Conservation (phyloP, 441 rosid species). For the Jatropha podagrica region DNA sequence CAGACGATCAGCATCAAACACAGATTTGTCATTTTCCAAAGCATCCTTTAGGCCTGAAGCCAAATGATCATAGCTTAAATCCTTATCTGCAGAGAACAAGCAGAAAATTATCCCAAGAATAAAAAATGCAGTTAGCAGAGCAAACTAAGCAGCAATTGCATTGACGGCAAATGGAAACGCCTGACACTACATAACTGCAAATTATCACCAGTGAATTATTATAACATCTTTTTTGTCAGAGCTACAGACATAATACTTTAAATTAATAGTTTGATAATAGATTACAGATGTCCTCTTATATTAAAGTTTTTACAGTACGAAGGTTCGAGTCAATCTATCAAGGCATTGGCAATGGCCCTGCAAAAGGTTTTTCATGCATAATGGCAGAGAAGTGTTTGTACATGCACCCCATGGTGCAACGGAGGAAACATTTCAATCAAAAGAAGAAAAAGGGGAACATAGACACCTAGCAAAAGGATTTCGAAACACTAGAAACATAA, state of each 20-base stretch:
- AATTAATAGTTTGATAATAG: background rate
- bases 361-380: no score
- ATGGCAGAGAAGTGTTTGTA: no score
- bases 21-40: constrained; percentile 58
- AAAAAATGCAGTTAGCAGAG: background rate
- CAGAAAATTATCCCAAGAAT: background rate
- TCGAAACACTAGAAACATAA: background rate
- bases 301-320: background rate
- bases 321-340: background rate
- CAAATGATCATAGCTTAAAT: constrained; percentile 57
- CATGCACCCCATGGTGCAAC: no score
- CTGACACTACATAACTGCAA: background rate
- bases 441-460: background rate
- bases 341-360: background rate
- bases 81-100: constrained; percentile 37
- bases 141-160: background rate
- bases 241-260: background rate
- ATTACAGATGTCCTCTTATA: background rate
- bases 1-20: constrained; percentile 66
- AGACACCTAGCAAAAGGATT: background rate
- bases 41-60: constrained; percentile 67
- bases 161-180: background rate
- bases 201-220: background rate
- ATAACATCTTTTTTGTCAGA: background rate
- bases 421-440: background rate